Conservation (phyloP, 1,284 basidiomycete genomes). For the Takashimella koratensis region DNA sequence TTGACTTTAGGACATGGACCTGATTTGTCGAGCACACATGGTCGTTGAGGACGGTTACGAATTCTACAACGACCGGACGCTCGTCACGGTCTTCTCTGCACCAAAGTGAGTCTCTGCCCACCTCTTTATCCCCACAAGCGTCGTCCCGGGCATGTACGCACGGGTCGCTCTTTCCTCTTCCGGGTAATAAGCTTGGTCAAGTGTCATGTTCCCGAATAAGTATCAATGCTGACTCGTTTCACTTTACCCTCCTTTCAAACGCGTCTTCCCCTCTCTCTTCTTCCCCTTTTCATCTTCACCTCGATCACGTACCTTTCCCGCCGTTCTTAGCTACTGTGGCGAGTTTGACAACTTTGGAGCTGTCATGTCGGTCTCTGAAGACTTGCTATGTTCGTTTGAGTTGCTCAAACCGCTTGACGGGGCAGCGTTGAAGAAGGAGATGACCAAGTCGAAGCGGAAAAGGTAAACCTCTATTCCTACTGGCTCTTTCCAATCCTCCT, state of each 20-base stretch:
- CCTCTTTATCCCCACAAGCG: not conserved
- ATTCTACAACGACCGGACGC: slow-evolving; percentile 98
- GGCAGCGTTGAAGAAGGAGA: slow-evolving; percentile 92
- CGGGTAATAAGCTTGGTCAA: too few species aligned
- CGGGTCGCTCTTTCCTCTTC: too few species aligned
- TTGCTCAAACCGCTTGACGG: slow-evolving; percentile 94
- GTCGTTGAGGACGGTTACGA: slow-evolving; percentile 99
- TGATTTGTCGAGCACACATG: slow-evolving; percentile 99
- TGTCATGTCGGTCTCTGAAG: slow-evolving; percentile 84
- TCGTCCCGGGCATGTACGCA: too few species aligned
- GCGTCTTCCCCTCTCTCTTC: not conserved
- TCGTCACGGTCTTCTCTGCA: slow-evolving; percentile 98
- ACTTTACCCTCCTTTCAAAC: too few species aligned
- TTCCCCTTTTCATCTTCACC: not conserved
- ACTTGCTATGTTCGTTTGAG: slow-evolving; percentile 95
- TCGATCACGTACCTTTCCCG: slow-evolving; percentile 2
- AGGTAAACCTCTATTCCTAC: slow-evolving; percentile 55
- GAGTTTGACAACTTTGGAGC: slow-evolving; percentile 88
- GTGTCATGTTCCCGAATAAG: too few species aligned
- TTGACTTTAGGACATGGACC: slow-evolving; percentile 76
- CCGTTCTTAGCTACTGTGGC: slow-evolving; percentile 43
- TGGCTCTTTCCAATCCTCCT: not conserved
- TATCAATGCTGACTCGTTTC: too few species aligned
- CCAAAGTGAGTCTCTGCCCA: slow-evolving; percentile 65
- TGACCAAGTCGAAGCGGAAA: slow-evolving; percentile 98